Conservation (phyloP, 2,329 filamentous ascomycete species). For the Pestalotiopsis fici region DNA sequence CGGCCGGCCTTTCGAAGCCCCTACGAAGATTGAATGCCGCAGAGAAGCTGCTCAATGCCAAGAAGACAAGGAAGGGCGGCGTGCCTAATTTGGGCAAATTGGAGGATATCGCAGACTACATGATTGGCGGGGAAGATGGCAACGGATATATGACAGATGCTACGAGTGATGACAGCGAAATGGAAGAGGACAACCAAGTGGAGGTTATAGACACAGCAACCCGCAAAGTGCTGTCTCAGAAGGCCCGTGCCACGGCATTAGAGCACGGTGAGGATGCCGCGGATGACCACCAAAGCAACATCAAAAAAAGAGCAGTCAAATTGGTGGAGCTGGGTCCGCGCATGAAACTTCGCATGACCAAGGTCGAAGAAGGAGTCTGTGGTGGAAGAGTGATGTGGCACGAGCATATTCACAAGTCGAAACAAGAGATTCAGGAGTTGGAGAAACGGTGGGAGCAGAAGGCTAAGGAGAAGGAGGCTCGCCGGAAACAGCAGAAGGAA, state of each 20-base stretch:
- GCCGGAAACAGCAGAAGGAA: conserved; percentile 80
- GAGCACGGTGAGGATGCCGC: conserved; percentile 45
- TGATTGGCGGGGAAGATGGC: conserved; percentile 78
- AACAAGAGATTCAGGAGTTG: conserved; percentile 73
- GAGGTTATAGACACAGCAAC: conserved; percentile 73
- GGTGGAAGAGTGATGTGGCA: conserved; percentile 96
- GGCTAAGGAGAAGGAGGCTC: conserved; percentile 77
- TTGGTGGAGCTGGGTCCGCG: conserved; percentile 89
- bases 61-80: conserved; percentile 65
- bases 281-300: conserved; percentile 46
- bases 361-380: conserved; percentile 94
- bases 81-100: conserved; percentile 89
- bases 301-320: conserved; percentile 87
- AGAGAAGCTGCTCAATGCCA: conserved; percentile 70
- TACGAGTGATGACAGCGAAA: conserved; percentile 86
- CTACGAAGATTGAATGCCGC: conserved; percentile 83
- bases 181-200: conserved; percentile 93
- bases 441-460: conserved; percentile 82
- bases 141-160: conserved; percentile 84
- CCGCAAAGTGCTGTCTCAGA: conserved; percentile 58
- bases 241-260: conserved; percentile 49
- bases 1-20: conserved; percentile 80
- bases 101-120: conserved; percentile 91
- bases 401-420: conserved; percentile 85
- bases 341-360: conserved; percentile 85